Conservation (phyloP, 371 early-diverging fungal genomes). For the Sporodiniella umbellata region DNA sequence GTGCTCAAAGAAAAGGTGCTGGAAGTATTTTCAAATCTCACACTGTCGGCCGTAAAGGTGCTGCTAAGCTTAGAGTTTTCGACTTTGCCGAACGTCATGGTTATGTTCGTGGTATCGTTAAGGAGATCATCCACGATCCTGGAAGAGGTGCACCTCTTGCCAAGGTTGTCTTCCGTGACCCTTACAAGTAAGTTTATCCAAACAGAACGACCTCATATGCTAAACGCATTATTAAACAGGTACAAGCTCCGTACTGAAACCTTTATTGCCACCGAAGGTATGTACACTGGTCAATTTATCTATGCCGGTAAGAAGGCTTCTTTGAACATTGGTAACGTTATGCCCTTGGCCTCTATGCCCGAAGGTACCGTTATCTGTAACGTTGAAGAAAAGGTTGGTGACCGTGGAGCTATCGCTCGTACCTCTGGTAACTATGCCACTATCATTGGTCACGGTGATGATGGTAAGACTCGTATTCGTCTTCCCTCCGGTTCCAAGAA, state of each 20-base stretch:
- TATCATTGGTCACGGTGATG: constrained; percentile 99
- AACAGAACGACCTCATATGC: too few relatives aligned
- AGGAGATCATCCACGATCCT: constrained; percentile 99
- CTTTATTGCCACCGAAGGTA: constrained; percentile 99
- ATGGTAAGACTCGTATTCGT: constrained; percentile 95
- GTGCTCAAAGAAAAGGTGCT: constrained; percentile 95
- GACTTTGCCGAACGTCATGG: constrained; percentile 90
- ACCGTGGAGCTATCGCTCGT: constrained; percentile 98
- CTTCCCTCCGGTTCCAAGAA: constrained; percentile 99
- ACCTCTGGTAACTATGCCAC: constrained; percentile 98
- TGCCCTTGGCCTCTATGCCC: constrained; percentile 95
- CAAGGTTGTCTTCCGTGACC: too few relatives aligned
- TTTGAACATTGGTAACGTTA: constrained; percentile 94
- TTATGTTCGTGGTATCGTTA: constrained; percentile 94
- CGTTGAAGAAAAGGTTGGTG: constrained; percentile 96
- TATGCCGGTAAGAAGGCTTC: constrained; percentile 98
- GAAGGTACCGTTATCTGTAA: constrained; percentile 99
- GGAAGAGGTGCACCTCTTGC: constrained; percentile 64
- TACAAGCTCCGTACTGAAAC: constrained; percentile 90
- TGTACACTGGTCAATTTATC: constrained; percentile 99
- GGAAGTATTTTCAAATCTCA: constrained; percentile 98
- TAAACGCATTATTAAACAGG: too few relatives aligned
- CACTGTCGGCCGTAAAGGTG: constrained; percentile 92
- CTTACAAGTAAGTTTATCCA: too few relatives aligned
- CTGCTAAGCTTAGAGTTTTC: constrained; percentile 90